Evolutionary conservation across 352 stramenopile species (phyloP).

Genomic region (Globisporangium paddicum): DNA sequence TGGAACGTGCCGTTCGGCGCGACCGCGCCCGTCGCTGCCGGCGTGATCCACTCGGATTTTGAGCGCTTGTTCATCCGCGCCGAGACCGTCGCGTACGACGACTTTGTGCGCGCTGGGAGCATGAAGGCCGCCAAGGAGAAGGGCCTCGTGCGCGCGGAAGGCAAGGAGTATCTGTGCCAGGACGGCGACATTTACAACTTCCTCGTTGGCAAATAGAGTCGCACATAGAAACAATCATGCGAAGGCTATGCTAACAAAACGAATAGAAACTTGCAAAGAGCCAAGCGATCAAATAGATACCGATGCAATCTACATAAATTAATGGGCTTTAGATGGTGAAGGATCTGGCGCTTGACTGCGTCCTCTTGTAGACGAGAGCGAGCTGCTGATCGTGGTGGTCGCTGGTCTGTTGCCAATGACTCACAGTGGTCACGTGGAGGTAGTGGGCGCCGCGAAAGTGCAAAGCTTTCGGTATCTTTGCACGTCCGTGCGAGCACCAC

Average conservation of each 20-base stretch:
- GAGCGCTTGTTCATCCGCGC: conserved; percentile 83
- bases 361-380: not conserved
- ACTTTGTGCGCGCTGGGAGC: conserved; percentile 90
- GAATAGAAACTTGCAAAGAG: too few relatives aligned
- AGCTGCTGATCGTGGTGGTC: not conserved
- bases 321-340: not conserved
- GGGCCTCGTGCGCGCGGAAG: conserved; percentile 93
- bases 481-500: conserved; percentile 7
- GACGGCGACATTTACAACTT: conserved; percentile 99
- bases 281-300: too few relatives aligned
- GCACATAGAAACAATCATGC: not conserved
- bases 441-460: conserved; percentile 7
- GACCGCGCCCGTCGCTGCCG: conserved; percentile 62
- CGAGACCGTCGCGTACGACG: conserved; percentile 96
- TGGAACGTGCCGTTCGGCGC: conserved; percentile 81
- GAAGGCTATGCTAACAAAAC: not conserved
- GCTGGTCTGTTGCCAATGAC: not conserved
- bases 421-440: conserved; percentile 13
- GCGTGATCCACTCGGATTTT: conserved; percentile 88
- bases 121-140: conserved; percentile 94
- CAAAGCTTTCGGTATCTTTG: conserved; percentile 8
- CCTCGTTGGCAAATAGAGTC: conserved; percentile 62
- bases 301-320: not conserved
- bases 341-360: not conserved
- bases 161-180: conserved; percentile 98